These are phyloP conservation scores for Penicillium coprophilum DNA, from an alignment of 495 filamentous ascomycete genomes.

Conservation along the genomic window DNA sequence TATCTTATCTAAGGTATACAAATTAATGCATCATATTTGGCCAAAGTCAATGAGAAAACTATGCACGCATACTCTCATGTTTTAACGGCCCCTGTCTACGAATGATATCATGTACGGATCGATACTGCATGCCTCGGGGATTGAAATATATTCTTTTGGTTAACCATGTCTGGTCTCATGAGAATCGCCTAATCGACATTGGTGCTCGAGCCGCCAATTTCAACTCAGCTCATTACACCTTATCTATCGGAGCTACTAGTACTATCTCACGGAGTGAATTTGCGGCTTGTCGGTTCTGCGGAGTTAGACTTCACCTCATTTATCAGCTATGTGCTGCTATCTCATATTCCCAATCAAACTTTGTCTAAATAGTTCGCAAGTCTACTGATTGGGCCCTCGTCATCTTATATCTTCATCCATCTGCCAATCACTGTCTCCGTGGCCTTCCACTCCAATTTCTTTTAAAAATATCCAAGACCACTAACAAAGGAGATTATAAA, in stretches of 20 bases:
- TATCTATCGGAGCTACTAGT: neutral
- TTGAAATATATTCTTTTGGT: too few relatives aligned
- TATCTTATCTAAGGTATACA: too few relatives aligned
- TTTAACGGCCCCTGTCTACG: too few relatives aligned
- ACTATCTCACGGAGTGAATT: neutral
- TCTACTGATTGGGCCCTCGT: neutral
- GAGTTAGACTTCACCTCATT: neutral
- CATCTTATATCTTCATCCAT: neutral
- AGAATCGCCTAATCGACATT: too few relatives aligned
- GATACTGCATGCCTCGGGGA: too few relatives aligned
- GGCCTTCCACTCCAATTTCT: neutral
- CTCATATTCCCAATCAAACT: neutral
- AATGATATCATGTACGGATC: too few relatives aligned
- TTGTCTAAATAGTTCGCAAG: neutral
- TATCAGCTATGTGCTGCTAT: neutral
- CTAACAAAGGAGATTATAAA: neutral
- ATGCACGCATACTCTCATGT: too few relatives aligned
- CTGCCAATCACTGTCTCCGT: neutral
- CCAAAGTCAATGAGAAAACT: too few relatives aligned
- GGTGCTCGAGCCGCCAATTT: neutral
- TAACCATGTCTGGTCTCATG: too few relatives aligned
- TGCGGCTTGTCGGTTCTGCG: neutral
- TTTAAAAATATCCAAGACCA: neutral
- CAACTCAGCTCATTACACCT: neutral
- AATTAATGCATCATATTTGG: too few relatives aligned